Base-by-base conservation (phyloP, 495 filamentous ascomycete genomes). In the Jackrogersella multiformis region DNA sequence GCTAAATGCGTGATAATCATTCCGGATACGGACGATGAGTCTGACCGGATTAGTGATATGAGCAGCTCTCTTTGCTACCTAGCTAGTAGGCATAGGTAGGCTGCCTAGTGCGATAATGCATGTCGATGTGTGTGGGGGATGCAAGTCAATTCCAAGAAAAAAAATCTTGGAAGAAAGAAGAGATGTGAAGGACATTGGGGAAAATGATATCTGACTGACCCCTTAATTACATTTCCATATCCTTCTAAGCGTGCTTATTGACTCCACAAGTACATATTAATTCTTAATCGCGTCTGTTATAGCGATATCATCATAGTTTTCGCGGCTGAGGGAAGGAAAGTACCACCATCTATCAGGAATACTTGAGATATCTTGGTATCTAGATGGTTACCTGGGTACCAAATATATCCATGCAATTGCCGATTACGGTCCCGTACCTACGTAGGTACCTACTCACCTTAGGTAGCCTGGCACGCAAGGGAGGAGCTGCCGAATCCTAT, bases 91-190 rank as follows among this genome's bases (percentile, higher is more conserved):
- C n/a, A n/a, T n/a, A n/a, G n/a, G n/a, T n/a, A n/a, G n/a, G n/a
- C 20, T 59, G 15, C 42, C 32, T 12, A 23, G 34, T 34, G 9
- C 24, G 26, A 61, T 32, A 61, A 21, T 28, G 44, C 44, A 48
- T 30, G 45, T 55, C 13, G 28, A 51, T 15, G 2, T 55, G 56
- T 61, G 61, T 65, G 66, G 61, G 55, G 66, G 66, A 59, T 60
- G 55, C 55, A 60, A 60, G 54, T 54, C 55, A 56, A 44, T 61
- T 20, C 34, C 8, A 59, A 30, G 42, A n/a, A n/a, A n/a, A n/a
- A n/a, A n/a, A n/a, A n/a, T n/a, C n/a, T n/a, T n/a, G n/a, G n/a
- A n/a, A n/a, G n/a, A 28, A 52, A 45, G 35, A 36, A 36, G 56
- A 56, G 51, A 52, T 51, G 24, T 4, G 38, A 56, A 36, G 45